Base-by-base conservation (phyloP, 108 stramenopile species). In the Phaeodactylum tricornutum region DNA sequence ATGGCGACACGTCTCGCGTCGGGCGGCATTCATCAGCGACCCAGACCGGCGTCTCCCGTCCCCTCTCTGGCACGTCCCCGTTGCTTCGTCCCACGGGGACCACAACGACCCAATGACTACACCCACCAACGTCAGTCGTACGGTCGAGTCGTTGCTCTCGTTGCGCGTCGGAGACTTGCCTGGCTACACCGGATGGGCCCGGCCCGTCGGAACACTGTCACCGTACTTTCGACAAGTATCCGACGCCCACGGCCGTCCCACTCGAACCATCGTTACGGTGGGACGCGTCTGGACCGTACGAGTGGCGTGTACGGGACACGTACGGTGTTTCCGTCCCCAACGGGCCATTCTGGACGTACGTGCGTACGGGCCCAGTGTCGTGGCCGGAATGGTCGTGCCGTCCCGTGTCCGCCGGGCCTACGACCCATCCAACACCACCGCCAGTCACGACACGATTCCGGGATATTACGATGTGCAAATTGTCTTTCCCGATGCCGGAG, bases 101-200 rank as follows among this genome's bases (percentile, higher is more conserved):
- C n/a, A n/a, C n/a, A n/a, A n/a, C n/a, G n/a, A n/a, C n/a, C n/a
- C n/a, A n/a, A n/a, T n/a, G n/a, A n/a, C n/a, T n/a, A n/a, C n/a
- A n/a, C n/a, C n/a, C n/a, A n/a, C n/a, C n/a, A n/a, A n/a, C n/a
- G n/a, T n/a, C n/a, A n/a, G n/a, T n/a, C n/a, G n/a, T n/a, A n/a
- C n/a, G n/a, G n/a, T n/a, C n/a, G n/a, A n/a, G 33, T 34, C 33
- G 8, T 8, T 34, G 12, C 9, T 42, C 6, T 42, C n/a, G 14
- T 42, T 42, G 16, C 8, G 17, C 1, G 58, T 67, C 20, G 81
- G 81, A 34, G 77, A 78, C 56, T 46, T 83, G 7, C 81, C 81
- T n/a, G 81, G 81, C 7, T 83, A 83, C 27, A 78, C 77, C 2
- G 81, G 81, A 17, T 83, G 81, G 81, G 67, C 74, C 9, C 71